These are phyloP conservation scores for Seminavis robusta DNA, from an alignment of 108 stramenopile genomes.

Conservation along the genomic window DNA sequence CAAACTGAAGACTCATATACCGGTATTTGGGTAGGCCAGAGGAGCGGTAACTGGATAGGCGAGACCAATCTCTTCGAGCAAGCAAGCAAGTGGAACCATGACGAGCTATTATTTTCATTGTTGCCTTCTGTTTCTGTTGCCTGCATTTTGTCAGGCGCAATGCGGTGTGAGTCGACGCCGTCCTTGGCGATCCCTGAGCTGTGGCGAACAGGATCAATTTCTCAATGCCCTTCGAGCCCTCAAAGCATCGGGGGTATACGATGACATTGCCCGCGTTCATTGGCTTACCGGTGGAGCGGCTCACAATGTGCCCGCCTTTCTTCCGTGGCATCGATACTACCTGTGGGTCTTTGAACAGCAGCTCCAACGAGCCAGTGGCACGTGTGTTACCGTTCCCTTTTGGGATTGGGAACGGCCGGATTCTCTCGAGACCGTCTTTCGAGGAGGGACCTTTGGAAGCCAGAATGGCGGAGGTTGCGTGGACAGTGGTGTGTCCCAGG, in stretches of 20 bases:
- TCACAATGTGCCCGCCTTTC: no score
- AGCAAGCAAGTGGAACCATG: no score
- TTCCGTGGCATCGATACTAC: constrained; percentile 19
- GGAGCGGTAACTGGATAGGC: no score
- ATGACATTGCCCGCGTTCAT: constrained; percentile 7
- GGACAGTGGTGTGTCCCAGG: background rate
- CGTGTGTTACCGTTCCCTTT: constrained; percentile 9
- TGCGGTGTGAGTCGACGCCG: constrained; percentile 6
- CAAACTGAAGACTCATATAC: no score
- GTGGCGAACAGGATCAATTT: constrained; percentile 11
- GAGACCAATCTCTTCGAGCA: no score
- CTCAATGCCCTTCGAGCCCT: constrained; percentile 1
- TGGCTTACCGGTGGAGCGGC: background rate
- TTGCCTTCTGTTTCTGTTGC: no score
- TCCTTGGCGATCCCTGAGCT: constrained; percentile 6
- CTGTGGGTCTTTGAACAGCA: constrained; percentile 8
- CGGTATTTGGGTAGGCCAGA: no score
- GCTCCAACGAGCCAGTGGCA: constrained; percentile 2
- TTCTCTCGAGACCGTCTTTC: constrained; percentile 1
- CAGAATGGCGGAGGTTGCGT: background rate
- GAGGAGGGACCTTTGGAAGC: no score
- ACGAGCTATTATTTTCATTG: no score
- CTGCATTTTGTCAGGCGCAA: no score
- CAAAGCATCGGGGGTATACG: constrained; percentile 6
- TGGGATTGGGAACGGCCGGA: constrained; percentile 18